Conservation (phyloP, 1,284 basidiomycete species). For the Anthracocystis walkeri region DNA sequence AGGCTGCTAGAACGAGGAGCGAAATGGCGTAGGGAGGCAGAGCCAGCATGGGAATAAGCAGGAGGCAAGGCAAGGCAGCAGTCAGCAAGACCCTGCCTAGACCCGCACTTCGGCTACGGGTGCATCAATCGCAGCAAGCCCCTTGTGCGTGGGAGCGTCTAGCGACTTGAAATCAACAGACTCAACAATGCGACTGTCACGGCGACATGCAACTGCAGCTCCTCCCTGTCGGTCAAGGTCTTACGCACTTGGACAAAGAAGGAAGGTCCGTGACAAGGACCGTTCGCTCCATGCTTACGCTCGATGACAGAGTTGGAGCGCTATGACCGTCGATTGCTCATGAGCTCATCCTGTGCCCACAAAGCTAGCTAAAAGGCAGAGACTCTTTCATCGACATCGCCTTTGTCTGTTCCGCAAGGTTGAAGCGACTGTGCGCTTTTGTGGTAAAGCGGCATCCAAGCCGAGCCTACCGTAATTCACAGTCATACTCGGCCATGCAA, state of each 20-base stretch:
- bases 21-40: conserved; percentile 11
- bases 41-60: conserved; percentile 3
- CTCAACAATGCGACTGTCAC: not conserved
- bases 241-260: no score
- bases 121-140: not conserved
- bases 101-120: conserved; percentile 30
- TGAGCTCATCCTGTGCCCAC: no score
- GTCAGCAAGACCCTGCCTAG: conserved; percentile 29
- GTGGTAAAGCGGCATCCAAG: conserved; percentile 6
- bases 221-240: no score
- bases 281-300: no score
- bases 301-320: no score
- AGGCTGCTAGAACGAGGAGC: conserved; percentile 1
- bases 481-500: conserved; percentile 6
- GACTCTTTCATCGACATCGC: no score
- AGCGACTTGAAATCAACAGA: not conserved
- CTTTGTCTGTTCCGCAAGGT: not conserved
- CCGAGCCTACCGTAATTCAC: not conserved
- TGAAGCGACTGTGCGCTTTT: not conserved
- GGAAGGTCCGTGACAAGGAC: no score
- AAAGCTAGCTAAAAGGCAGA: no score
- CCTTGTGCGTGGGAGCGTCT: conserved; percentile 3
- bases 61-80: conserved; percentile 4
- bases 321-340: no score
- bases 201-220: not conserved